Evolutionary conservation across 2,329 filamentous ascomycete species (phyloP).

Genomic region (Fusarium austroafricanum): DNA sequence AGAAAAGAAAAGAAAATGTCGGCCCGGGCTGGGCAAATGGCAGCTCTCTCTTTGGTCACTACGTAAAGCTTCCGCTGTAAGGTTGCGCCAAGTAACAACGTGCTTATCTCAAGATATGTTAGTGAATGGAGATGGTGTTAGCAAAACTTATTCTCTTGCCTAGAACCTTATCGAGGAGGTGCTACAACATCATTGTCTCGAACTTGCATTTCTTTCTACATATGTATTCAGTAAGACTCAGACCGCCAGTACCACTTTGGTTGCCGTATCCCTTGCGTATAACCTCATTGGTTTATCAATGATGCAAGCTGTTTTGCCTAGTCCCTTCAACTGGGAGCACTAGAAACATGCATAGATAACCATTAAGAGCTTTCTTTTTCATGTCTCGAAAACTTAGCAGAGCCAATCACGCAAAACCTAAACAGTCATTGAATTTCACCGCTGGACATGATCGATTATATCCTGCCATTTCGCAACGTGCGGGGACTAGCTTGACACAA

Average conservation of each 20-base stretch:
- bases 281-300: slow-evolving; percentile 20
- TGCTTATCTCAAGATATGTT: slow-evolving; percentile 17
- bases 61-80: slow-evolving; percentile 5
- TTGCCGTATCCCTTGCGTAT: slow-evolving; percentile 33
- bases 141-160: neutral
- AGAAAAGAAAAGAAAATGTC: slow-evolving; percentile 5
- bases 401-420: slow-evolving; percentile 16
- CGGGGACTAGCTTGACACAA: slow-evolving; percentile 32
- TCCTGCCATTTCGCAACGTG: slow-evolving; percentile 41
- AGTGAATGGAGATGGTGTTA: slow-evolving; percentile 11
- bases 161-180: neutral
- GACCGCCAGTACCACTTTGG: slow-evolving; percentile 18
- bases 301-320: slow-evolving; percentile 4
- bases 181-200: slow-evolving; percentile 6
- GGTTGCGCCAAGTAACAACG: slow-evolving; percentile 9
- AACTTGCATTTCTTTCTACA: slow-evolving; percentile 16
- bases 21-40: neutral
- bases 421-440: slow-evolving; percentile 8
- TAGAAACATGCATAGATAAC: slow-evolving; percentile 20
- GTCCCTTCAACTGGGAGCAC: neutral
- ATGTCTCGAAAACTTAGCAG: slow-evolving; percentile 22
- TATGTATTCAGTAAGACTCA: slow-evolving; percentile 1
- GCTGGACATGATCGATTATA: slow-evolving; percentile 2
- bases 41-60: neutral
- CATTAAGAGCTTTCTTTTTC: slow-evolving; percentile 1